Evolutionary conservation across 768 basidiomycete species (phyloP), one percentile per base, ranked within the genome.

Genomic region (Strobilomyces dryophilus): DNA sequence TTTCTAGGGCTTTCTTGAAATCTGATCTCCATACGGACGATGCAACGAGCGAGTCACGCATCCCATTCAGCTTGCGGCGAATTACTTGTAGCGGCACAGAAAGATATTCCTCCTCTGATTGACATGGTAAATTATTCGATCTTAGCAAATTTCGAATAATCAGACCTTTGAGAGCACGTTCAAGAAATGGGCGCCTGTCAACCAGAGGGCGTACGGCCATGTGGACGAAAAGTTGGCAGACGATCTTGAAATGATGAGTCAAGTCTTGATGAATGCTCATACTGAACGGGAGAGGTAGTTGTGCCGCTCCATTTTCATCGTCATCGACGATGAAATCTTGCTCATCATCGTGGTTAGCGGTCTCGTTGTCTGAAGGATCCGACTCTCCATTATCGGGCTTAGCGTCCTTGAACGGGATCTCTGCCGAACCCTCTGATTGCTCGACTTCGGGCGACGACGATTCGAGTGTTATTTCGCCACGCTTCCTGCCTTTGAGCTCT

Each of bases 201-300:
- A 66, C 68, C 17, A 74, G 66, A 6, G 80, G 75, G 31, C 74
- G 80, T 29, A 90, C 83, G 35, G 87, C 87, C 39, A 95, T 72
- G 59, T 93, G 84, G 12, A 93, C 88, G 57, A 93, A 89, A 27
- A 93, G 79, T 63, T 95, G 92, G 59, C 90, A 92, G 41, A 93
- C 77, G 36, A 87, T 84, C 71, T 92, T 93, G 79, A 92, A 92
- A 56, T 92, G 88, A 56, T 87, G 80, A 14, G 79, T 72, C 18
- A 88, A 74, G 60, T 90, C 87, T 64, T 92, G 83, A 64, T 87
- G 85, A 2, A 84, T 76, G 50, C 79, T 79, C 83, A 89, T 84
- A 67, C 89, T 92, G 71, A 91, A 95, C 61, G 86, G 81, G 47
- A 76, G 75, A 9, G 90, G 91, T n/a, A 92, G 74, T 34, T 76